Evolutionary conservation across 441 rosid genomes (phyloP), one percentile per base, ranked within the genome.

Genomic region (Adansonia grandidieri): DNA sequence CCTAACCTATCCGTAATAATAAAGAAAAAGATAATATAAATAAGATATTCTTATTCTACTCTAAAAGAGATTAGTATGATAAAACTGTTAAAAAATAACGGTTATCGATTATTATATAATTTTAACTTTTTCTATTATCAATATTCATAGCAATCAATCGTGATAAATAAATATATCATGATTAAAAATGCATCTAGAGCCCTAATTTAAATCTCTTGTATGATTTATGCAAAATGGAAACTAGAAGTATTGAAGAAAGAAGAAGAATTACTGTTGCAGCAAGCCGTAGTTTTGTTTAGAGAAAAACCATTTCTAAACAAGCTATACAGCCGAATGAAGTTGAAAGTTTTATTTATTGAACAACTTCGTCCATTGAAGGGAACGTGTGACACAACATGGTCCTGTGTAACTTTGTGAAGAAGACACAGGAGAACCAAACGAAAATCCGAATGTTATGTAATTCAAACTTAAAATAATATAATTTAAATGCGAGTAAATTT

Each of bases 221-320:
- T 28, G 32, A 28, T 85, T 79, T 94, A 91, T 78, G 97, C 99
- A 0, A 96, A 94, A 85, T 85, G 89, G 87, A 84, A 90, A 87
- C 95, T 96, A 51, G 81, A 87, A 77, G 80, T 80, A 72, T 81
- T 92, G 81, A 91, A 88, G 82, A 84, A 42, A 50, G 90, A 89
- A 78, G 95, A 88, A 37, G 94, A 89, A 64, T 82, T 83, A 32
- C 70, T 86, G 44, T 79, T 95, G 80, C 82, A 78, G 48, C 89
- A 50, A 87, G 81, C 75, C 63, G 45, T 70, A 61, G 51, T 44
- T 68, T 37, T 14, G 14, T 11, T 40, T 73, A 19, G 56, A 48
- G 60, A 44, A 77, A 8, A 37, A 28, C 53, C 37, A 45, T 61
- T 44, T 40, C 45, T 45, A 48, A 9, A 19, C 73, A n/a, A 58